A percentile compares a stretch with the other conserved stretches of the same genome.
These are phyloP conservation scores for Huiozyma sinensis DNA, from an alignment of 805 yeast species.

Conservation along the genomic window DNA sequence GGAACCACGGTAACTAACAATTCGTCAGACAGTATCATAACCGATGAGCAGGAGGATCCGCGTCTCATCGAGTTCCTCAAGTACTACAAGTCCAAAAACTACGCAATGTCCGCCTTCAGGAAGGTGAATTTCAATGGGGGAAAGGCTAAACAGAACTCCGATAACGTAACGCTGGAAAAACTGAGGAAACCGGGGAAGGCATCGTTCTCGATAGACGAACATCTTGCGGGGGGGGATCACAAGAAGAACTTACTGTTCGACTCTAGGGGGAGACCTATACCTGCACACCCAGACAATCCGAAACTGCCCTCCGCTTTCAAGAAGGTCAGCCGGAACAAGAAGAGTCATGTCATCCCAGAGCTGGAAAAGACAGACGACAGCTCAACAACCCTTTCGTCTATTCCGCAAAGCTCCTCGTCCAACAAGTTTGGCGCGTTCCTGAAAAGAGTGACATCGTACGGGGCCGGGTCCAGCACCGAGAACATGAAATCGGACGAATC, in stretches of 20 bases:
- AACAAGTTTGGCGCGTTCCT: conserved; percentile 26
- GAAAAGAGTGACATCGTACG: conserved; percentile 25
- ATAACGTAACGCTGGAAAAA: neutral
- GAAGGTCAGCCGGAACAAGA: neutral
- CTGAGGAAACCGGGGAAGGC: conserved; percentile 6
- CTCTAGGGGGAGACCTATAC: conserved; percentile 36
- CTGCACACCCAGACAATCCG: conserved; percentile 40
- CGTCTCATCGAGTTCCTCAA: conserved; percentile 37
- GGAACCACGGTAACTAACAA: neutral
- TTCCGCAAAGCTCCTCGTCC: conserved; percentile 8
- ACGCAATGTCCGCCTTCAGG: conserved; percentile 17
- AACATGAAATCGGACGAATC: conserved; percentile 5
- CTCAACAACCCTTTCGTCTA: neutral
- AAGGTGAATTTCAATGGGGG: conserved; percentile 5
- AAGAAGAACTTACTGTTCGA: conserved; percentile 21
- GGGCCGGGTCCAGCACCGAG: conserved; percentile 1
- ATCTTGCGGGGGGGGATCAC: conserved; percentile 1
- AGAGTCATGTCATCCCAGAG: neutral
- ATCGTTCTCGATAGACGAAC: conserved; percentile 16
- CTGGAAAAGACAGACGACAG: neutral
- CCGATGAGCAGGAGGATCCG: conserved; percentile 31
- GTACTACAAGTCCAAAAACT: conserved; percentile 26
- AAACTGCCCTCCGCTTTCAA: conserved; percentile 39
- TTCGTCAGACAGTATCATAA: neutral
- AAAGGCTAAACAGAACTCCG: neutral